A percentile compares a stretch with the other conserved stretches of the same genome.
These are phyloP conservation scores for Pyrenophora graminea DNA, from an alignment of 2,329 filamentous ascomycete genomes.

Conservation along the genomic window DNA sequence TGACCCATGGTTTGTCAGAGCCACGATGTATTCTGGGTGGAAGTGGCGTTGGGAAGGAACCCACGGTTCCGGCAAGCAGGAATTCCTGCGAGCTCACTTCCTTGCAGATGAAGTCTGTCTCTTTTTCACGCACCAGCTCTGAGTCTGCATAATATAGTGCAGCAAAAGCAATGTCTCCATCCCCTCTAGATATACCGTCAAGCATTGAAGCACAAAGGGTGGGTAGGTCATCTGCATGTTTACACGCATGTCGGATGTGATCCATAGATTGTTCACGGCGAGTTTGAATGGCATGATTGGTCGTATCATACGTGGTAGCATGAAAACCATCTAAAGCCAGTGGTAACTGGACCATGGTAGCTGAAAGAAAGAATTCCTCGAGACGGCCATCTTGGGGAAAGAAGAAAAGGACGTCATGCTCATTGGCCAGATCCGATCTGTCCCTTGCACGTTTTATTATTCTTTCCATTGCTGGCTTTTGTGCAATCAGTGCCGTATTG, in stretches of 20 bases:
- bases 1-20: background rate
- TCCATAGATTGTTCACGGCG: conserved; percentile 4
- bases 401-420: background rate
- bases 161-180: conserved; percentile 2
- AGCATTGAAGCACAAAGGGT: background rate
- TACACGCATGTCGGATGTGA: background rate
- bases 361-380: conserved; percentile 2
- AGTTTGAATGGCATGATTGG: background rate
- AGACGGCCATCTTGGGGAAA: conserved; percentile 2
- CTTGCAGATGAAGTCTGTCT: background rate
- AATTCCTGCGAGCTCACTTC: background rate
- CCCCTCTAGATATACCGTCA: background rate
- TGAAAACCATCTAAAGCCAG: conserved; percentile 1
- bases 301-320: background rate
- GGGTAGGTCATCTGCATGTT: background rate
- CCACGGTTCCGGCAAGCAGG: background rate
- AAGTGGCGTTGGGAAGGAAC: background rate
- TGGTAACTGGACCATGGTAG: conserved; percentile 5
- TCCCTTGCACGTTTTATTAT: background rate
- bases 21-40: background rate
- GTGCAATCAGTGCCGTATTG: conserved; percentile 3
- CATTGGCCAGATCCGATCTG: background rate
- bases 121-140: background rate
- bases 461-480: background rate
- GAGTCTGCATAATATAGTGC: background rate